Evolutionary conservation across 768 basidiomycete species (phyloP), one percentile per base, ranked within the genome.

Genomic region (Hypholoma sublateritium): DNA sequence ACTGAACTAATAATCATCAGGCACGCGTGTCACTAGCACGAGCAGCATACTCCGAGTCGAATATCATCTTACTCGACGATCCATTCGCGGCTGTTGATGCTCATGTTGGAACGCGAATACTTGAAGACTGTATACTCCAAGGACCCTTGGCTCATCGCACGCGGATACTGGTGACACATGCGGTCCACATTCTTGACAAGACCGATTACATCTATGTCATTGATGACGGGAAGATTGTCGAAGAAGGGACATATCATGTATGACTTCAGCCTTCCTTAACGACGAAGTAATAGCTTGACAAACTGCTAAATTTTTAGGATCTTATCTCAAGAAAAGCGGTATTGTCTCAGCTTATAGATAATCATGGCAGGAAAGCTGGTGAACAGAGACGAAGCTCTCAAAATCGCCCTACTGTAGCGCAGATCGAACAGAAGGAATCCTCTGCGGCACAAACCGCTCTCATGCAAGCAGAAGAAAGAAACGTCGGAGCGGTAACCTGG

Each of bases 31-130:
- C 86, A 1, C 72, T 92, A 21, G 92, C 91, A 0, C 76, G 92
- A 24, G 89, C 89, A 0, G 86, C 87, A 1, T 95, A 93, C 64
- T 85, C 88, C 3, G 72, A 79, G 0, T 78, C 87, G 1, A 87
- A 91, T 56, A 79, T 93, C 52, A 83, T 91, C 41, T 79, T 93
- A 13, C 77, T 93, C 25, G 91, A 95, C 64, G 92, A 95, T 65
- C 88, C 91, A 14, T 79, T 93, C 34, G 84, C 85, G 35, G 90
- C 91, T 0, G 85, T 93, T 7, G 91, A 93, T 60, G 83, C 89
- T 0, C 84, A 88, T 61, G 90, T 92, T 4, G 86, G 87, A 9
- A 84, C 85, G 60, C 76, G 77, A 25, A 81, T 89, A 49, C 62
- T 89, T 4, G 81, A 89, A 17, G 73, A 86, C 39, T 88, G 87